These are phyloP conservation scores for Aspergillus thermomutatus DNA, from an alignment of 2,329 filamentous ascomycete species.

Conservation along the genomic window DNA sequence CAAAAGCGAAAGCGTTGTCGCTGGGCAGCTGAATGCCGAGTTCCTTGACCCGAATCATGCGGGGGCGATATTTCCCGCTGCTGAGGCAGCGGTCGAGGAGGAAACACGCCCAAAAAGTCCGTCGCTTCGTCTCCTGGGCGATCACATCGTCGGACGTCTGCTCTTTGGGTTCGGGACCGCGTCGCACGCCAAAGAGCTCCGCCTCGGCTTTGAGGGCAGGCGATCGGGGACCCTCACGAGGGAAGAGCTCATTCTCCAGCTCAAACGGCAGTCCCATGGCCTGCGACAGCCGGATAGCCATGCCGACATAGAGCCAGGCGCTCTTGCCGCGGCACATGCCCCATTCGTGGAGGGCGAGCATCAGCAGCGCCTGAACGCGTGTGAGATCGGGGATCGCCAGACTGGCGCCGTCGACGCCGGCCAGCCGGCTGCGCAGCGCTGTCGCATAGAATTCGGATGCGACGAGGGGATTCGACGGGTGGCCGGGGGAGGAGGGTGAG, in stretches of 20 bases:
- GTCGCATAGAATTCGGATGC: conserved; percentile 56
- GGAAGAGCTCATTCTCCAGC: conserved; percentile 46
- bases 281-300: conserved; percentile 45
- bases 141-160: conserved; percentile 48
- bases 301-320: conserved; percentile 50
- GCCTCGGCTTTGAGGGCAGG: conserved; percentile 34
- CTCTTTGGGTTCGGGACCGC: conserved; percentile 31
- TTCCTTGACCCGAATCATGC: conserved; percentile 50
- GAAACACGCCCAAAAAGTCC: conserved; percentile 59
- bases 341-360: conserved; percentile 58
- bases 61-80: conserved; percentile 52
- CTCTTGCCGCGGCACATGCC: conserved; percentile 52
- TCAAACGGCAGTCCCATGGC: conserved; percentile 46
- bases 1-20: conserved; percentile 55
- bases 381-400: conserved; percentile 46
- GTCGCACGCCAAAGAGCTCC: conserved; percentile 37
- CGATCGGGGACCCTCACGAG: conserved; percentile 42
- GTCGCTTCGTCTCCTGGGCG: conserved; percentile 51
- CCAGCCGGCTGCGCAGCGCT: conserved; percentile 48
- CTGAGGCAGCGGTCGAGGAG: conserved; percentile 56
- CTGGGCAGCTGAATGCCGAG: conserved; percentile 55
- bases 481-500: conserved; percentile 42
- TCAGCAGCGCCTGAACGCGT: conserved; percentile 52
- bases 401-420: conserved; percentile 40
- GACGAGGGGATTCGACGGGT: conserved; percentile 46